Evolutionary conservation across 2,329 filamentous ascomycete species (phyloP), one percentile per base, ranked within the genome.

Genomic region (Aspergillus latus): DNA sequence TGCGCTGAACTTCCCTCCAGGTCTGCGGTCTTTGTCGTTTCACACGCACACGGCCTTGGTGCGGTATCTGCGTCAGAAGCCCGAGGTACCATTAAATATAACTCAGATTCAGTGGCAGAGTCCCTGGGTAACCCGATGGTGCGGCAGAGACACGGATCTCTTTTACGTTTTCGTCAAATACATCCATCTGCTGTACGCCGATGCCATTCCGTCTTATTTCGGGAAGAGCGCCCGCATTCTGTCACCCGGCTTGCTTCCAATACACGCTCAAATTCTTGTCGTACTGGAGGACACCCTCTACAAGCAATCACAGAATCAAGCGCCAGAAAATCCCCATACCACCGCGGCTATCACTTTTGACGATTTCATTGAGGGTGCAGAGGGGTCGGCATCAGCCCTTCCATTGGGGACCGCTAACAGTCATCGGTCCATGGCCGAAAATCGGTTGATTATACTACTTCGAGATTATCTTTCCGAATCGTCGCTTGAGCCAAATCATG

Each of bases 101-200:
- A 81, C 85, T 30, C 85, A 87, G 61, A 86, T 96, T n/a, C 80
- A 86, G 43, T 97, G 92, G 92, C 85, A 88, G 65, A 90, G 90
- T 1, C 86, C 87, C 0, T 97, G 92, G 92, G 79, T 90, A 6
- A 84, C 88, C 39, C 85, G 91, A 59, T 97, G 92, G 92, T 88
- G 85, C 59, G 92, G 92, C 11, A 85, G 86, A 2, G 92, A 96
- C 65, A 95, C 89, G 3, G 92, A 96, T 67, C 78, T 97, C 34
- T 90, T 96, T 69, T 96, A 93, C 74, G 88, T 95, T 44, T 97
- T 97, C 67, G 85, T 87, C 75, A 96, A 96, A 73, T 88, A 94
- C 69, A 95, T 89, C 65, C 89, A 93, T 71, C 82, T 93, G 16
- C 79, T 97, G 2, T 82, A 87, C 3, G 85, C 89, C 40, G 89